A percentile compares a stretch with the other conserved stretches of the same genome.
phyloP scores from a whole-genome alignment of 2,329 filamentous ascomycete species.

The Xylariales sp. region DNA sequence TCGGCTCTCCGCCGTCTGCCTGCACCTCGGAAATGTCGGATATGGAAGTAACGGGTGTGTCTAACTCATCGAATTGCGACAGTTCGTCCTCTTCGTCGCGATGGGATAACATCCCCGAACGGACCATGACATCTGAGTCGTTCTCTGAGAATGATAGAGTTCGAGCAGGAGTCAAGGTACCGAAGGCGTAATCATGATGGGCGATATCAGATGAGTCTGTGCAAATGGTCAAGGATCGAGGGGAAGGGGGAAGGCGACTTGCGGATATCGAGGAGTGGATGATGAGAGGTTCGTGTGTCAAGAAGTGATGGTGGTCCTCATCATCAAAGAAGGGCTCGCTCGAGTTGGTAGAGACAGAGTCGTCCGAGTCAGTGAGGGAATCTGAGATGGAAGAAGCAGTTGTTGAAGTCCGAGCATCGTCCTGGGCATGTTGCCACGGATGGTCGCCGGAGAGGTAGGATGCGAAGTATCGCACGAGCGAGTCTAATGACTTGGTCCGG shows the following conservation, averaged over 20 bases:
- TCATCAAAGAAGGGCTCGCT: slow-evolving; percentile 39
- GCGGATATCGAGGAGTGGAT: slow-evolving; percentile 24
- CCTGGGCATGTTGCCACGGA: slow-evolving; percentile 31
- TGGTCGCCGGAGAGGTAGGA: slow-evolving; percentile 53
- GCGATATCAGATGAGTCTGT: slow-evolving; percentile 36
- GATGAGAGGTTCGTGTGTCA: slow-evolving; percentile 42
- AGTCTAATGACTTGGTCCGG: slow-evolving; percentile 54
- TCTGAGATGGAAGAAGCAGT: slow-evolving; percentile 30
- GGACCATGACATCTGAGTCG: slow-evolving; percentile 36
- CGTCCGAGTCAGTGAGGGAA: slow-evolving; percentile 32
- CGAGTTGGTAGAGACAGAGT: slow-evolving; percentile 32
- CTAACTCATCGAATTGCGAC: slow-evolving; percentile 41
- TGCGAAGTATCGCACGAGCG: slow-evolving; percentile 55
- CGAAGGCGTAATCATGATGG: slow-evolving; percentile 28
- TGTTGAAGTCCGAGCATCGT: slow-evolving; percentile 21
- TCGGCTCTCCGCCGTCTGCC: not conserved
- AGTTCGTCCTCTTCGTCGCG: slow-evolving; percentile 35
- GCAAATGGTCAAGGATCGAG: slow-evolving; percentile 46
- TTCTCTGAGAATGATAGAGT: slow-evolving; percentile 49
- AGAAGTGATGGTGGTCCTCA: slow-evolving; percentile 33
- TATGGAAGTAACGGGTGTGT: slow-evolving; percentile 39
- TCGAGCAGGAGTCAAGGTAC: slow-evolving; percentile 37
- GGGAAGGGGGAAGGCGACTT: slow-evolving; percentile 37
- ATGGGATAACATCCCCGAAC: slow-evolving; percentile 28
- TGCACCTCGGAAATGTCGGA: slow-evolving; percentile 38